phyloP scores from a whole-genome alignment of 2,329 filamentous ascomycete species.

The Trichoderma pleuroti region DNA sequence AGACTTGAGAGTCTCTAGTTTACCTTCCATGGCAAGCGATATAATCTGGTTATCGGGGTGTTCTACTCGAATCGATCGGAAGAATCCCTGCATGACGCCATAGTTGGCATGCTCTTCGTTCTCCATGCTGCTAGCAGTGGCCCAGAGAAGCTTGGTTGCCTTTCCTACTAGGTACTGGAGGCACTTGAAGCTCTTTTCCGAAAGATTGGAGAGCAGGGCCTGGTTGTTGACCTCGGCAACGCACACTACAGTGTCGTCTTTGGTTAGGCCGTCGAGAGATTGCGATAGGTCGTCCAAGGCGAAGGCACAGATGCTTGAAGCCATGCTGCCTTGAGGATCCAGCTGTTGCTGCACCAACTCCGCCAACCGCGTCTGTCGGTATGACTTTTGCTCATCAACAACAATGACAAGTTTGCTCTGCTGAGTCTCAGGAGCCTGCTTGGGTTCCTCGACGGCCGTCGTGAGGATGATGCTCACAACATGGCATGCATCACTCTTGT shows the following conservation, averaged over 20 bases:
- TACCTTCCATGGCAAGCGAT: neutral
- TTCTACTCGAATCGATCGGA: neutral
- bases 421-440: neutral
- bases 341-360: neutral
- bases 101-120: neutral
- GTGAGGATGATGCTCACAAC: neutral
- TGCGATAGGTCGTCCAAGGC: neutral
- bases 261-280: neutral
- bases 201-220: neutral
- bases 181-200: neutral
- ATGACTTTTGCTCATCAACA: slow-evolving; percentile 8
- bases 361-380: neutral
- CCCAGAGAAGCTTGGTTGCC: neutral
- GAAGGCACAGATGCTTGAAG: neutral
- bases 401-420: neutral
- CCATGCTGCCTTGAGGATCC: neutral
- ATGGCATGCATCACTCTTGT: neutral
- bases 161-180: neutral
- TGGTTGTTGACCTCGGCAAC: neutral
- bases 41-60: neutral
- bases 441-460: neutral
- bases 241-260: neutral
- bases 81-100: neutral
- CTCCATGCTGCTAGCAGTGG: neutral
- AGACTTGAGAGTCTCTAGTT: neutral